A percentile compares a stretch with the other conserved stretches of the same genome.
phyloP scores from a whole-genome alignment of 805 yeast genomes.

The Wickerhamiella sorbophila region DNA sequence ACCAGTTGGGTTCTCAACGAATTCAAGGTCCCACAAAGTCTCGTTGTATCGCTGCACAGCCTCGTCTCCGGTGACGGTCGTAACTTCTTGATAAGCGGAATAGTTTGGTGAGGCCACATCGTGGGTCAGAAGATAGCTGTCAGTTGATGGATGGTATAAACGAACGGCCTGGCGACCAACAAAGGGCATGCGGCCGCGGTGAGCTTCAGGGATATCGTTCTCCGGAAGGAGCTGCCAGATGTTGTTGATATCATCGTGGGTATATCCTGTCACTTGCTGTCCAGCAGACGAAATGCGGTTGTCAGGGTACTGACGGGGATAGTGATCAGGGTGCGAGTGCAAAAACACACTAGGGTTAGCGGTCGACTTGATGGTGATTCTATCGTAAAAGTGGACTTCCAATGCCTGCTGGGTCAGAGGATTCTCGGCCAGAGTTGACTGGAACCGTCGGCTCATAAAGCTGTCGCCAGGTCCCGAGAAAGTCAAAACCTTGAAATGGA shows the following conservation, averaged over 20 bases:
- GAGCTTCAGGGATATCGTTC: conserved; percentile 27
- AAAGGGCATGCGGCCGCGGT: conserved; percentile 18
- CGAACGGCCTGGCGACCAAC: conserved; percentile 58
- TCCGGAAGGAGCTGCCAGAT: conserved; percentile 38
- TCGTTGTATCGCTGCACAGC: conserved; percentile 77
- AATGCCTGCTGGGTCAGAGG: conserved; percentile 54
- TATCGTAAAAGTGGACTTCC: conserved; percentile 47
- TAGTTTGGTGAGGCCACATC: conserved; percentile 60
- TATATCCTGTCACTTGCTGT: conserved; percentile 89
- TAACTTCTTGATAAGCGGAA: conserved; percentile 58
- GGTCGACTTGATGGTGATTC: conserved; percentile 51
- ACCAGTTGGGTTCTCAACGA: conserved; percentile 23
- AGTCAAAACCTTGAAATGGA: conserved; percentile 63
- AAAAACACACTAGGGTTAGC: conserved; percentile 33
- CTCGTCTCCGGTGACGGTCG: conserved; percentile 65
- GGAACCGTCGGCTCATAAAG: conserved; percentile 77
- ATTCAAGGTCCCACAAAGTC: conserved; percentile 51
- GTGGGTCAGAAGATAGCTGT: conserved; percentile 74
- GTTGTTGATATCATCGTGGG: conserved; percentile 77
- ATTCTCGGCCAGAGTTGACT: conserved; percentile 64
- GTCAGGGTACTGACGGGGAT: conserved; percentile 88
- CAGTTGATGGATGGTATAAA: conserved; percentile 54
- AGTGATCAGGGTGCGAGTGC: conserved; percentile 76
- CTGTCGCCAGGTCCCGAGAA: conserved; percentile 90
- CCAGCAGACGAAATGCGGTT: conserved; percentile 91